A percentile compares a stretch with the other conserved stretches of the same genome.
Conservation (phyloP, 148 eudicot genomes). For the Suaeda aralocaspica region DNA sequence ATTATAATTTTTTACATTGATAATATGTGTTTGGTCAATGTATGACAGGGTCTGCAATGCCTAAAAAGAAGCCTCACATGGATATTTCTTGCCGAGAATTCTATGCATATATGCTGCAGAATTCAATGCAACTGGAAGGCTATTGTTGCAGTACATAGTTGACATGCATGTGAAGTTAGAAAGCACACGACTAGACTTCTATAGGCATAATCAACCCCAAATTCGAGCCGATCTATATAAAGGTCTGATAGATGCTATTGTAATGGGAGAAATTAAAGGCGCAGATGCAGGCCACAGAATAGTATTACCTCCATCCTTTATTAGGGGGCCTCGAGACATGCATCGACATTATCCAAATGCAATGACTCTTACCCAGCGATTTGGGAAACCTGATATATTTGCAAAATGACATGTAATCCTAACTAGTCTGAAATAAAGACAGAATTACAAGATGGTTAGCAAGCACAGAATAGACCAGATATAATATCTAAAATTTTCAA, state of each 20-base stretch:
- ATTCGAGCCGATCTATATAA: background rate
- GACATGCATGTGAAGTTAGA: background rate
- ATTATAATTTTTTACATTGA: too few species aligned
- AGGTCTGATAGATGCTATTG: background rate
- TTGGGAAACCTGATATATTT: constrained; percentile 11
- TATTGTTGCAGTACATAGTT: background rate
- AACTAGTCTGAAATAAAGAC: background rate
- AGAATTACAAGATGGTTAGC: too few species aligned
- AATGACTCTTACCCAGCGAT: background rate
- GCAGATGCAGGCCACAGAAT: background rate
- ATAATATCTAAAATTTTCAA: too few species aligned
- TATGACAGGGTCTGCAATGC: too few species aligned
- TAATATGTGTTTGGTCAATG: too few species aligned
- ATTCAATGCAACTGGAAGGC: background rate
- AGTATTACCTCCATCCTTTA: background rate
- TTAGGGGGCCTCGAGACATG: constrained; percentile 4
- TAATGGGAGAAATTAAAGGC: background rate
- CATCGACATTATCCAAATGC: background rate
- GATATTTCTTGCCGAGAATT: background rate
- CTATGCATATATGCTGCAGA: background rate
- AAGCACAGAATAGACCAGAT: too few species aligned
- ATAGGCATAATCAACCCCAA: background rate
- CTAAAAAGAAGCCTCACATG: background rate
- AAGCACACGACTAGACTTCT: background rate
- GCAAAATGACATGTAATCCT: constrained; percentile 13